phyloP scores from a whole-genome alignment of 306 rosid species.

The Vigna angularis region DNA sequence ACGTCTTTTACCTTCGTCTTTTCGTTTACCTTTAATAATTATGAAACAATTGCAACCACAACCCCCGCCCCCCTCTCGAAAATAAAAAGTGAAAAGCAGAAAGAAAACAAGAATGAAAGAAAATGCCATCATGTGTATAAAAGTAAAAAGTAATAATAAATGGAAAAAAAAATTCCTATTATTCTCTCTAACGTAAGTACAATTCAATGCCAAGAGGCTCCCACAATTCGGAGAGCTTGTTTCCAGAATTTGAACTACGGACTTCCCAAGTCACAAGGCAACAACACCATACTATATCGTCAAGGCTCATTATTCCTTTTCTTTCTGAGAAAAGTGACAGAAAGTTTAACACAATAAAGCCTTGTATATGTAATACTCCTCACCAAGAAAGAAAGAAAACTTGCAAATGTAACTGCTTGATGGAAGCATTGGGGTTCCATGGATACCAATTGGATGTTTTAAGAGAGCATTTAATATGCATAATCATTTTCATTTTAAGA shows the following conservation, averaged over 20 bases:
- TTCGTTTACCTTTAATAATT: slow-evolving; percentile 1
- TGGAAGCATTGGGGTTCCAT: slow-evolving; percentile 10
- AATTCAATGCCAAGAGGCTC: background rate
- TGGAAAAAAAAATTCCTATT: background rate
- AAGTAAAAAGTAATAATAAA: slow-evolving; percentile 1
- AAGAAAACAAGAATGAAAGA: background rate
- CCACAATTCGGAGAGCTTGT: background rate
- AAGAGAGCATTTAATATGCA: background rate
- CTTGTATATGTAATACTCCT: too few relatives aligned
- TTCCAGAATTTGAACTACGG: background rate
- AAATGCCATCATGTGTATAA: background rate
- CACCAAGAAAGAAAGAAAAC: background rate
- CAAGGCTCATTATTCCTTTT: slow-evolving; percentile 11
- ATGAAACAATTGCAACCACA: background rate
- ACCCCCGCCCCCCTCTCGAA: background rate
- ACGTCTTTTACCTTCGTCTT: background rate
- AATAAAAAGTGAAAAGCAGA: background rate
- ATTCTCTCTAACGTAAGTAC: slow-evolving; percentile 1
- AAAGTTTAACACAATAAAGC: slow-evolving; percentile 8
- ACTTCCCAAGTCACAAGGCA: background rate
- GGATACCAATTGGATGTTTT: background rate
- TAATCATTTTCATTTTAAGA: background rate
- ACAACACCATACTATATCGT: background rate
- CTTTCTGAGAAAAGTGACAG: background rate
- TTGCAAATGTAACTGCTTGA: background rate